A percentile compares a stretch with the other conserved stretches of the same genome.
Conservation (phyloP, 768 basidiomycete species). For the Mycena albidolilacea region DNA sequence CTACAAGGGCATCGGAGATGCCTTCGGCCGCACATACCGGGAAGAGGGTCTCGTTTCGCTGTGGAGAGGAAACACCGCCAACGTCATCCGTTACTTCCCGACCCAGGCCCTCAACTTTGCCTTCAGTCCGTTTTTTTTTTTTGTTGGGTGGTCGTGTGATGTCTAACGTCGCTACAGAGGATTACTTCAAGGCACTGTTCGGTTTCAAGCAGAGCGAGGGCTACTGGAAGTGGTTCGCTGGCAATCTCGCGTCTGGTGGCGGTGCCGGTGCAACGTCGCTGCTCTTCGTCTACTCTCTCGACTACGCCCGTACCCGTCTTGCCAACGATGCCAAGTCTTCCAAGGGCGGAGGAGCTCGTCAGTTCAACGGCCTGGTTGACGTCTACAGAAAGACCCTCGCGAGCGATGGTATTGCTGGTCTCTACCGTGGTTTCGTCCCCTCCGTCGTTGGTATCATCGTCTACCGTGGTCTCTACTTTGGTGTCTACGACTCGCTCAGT, state of each 20-base stretch:
- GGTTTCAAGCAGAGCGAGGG: conserved; percentile 99
- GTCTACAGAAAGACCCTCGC: conserved; percentile 98
- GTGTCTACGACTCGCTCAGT: conserved; percentile 96
- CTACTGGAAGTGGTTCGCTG: conserved; percentile 98
- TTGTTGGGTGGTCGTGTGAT: background rate
- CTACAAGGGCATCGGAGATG: conserved; percentile 97
- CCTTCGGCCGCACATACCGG: conserved; percentile 91
- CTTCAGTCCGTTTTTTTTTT: conserved; percentile 82
- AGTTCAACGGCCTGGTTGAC: conserved; percentile 99
- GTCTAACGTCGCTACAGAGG: conserved; percentile 69
- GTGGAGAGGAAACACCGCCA: conserved; percentile 99
- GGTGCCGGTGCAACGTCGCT: conserved; percentile 98
- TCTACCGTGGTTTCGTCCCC: conserved; percentile 99
- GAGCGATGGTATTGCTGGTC: conserved; percentile 97
- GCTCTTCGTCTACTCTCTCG: conserved; percentile 99
- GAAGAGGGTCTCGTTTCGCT: conserved; percentile 97
- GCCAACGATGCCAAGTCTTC: conserved; percentile 98
- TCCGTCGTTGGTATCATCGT: conserved; percentile 99
- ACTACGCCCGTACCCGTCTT: conserved; percentile 99
- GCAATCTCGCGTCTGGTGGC: conserved; percentile 98
- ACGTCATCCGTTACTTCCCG: conserved; percentile 99
- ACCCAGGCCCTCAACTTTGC: conserved; percentile 99
- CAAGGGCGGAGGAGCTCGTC: conserved; percentile 91
- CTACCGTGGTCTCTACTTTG: conserved; percentile 99
- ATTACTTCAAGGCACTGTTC: conserved; percentile 98